These are phyloP conservation scores for Boletellus ananas DNA, from an alignment of 768 basidiomycete genomes.

Conservation along the genomic window DNA sequence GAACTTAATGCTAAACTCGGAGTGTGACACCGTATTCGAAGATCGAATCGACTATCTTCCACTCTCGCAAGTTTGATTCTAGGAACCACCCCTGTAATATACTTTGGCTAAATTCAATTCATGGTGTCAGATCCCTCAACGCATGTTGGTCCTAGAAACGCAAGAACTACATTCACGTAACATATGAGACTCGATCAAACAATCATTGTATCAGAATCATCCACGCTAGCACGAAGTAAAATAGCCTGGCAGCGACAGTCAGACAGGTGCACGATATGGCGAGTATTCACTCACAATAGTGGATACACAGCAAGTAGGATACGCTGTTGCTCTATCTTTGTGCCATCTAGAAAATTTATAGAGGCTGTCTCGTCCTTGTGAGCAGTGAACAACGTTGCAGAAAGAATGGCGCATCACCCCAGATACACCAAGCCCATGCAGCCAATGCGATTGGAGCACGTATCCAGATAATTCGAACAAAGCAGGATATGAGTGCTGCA, in stretches of 20 bases:
- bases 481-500: constrained; percentile 83
- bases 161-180: constrained; percentile 14
- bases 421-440: constrained; percentile 95
- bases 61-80: too few relatives aligned
- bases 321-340: constrained; percentile 86
- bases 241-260: constrained; percentile 49
- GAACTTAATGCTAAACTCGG: background rate
- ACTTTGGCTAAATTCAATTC: too few relatives aligned
- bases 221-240: constrained; percentile 94
- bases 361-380: constrained; percentile 52
- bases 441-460: constrained; percentile 81
- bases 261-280: background rate
- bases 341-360: constrained; percentile 93
- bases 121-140: too few relatives aligned
- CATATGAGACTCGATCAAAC: background rate
- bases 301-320: constrained; percentile 95
- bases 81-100: too few relatives aligned
- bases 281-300: constrained; percentile 59
- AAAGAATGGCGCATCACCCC: constrained; percentile 56
- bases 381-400: background rate
- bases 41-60: too few relatives aligned
- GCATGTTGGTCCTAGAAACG: background rate
- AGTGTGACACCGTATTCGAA: background rate
- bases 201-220: constrained; percentile 89
- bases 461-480: constrained; percentile 81